These are phyloP conservation scores for Apophysomyces variabilis DNA, from an alignment of 371 early-diverging fungal species.

Conservation along the genomic window DNA sequence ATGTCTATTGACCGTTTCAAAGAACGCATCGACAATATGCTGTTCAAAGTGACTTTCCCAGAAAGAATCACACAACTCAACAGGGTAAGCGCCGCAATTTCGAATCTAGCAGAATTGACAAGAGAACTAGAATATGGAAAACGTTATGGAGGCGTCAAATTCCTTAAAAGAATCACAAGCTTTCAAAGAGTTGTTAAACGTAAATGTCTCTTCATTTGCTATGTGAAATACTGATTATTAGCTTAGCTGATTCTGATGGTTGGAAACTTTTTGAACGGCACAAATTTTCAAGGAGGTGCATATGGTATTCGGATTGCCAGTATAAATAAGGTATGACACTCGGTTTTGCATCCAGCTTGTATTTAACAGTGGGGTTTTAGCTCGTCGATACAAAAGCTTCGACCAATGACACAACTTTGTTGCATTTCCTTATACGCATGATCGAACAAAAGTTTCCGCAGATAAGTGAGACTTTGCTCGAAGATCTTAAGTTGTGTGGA, in stretches of 20 bases:
- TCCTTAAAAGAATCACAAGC: slow-evolving; percentile 55
- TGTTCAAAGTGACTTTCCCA: slow-evolving; percentile 75
- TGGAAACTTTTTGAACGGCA: slow-evolving; percentile 93
- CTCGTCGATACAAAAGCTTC: slow-evolving; percentile 85
- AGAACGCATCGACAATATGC: slow-evolving; percentile 75
- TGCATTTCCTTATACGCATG: slow-evolving; percentile 80
- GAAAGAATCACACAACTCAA: slow-evolving; percentile 74
- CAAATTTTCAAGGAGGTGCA: slow-evolving; percentile 87
- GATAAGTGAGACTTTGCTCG: slow-evolving; percentile 56
- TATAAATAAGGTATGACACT: slow-evolving; percentile 71
- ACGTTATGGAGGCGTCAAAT: slow-evolving; percentile 61
- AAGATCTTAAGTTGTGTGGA: slow-evolving; percentile 73
- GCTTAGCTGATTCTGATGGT: slow-evolving; percentile 80
- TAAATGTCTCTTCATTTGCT: slow-evolving; percentile 24
- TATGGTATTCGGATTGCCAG: slow-evolving; percentile 91
- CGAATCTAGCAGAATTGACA: background rate
- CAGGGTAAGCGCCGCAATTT: slow-evolving; percentile 41
- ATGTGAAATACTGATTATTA: background rate
- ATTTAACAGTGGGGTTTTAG: slow-evolving; percentile 21
- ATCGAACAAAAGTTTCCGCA: slow-evolving; percentile 71
- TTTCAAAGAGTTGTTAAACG: slow-evolving; percentile 59
- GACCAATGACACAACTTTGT: slow-evolving; percentile 68
- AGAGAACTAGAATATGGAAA: slow-evolving; percentile 46
- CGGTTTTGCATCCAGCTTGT: background rate
- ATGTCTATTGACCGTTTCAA: slow-evolving; percentile 83